These are phyloP conservation scores for Candida taoyuanica DNA, from an alignment of 805 yeast genomes.

Conservation along the genomic window DNA sequence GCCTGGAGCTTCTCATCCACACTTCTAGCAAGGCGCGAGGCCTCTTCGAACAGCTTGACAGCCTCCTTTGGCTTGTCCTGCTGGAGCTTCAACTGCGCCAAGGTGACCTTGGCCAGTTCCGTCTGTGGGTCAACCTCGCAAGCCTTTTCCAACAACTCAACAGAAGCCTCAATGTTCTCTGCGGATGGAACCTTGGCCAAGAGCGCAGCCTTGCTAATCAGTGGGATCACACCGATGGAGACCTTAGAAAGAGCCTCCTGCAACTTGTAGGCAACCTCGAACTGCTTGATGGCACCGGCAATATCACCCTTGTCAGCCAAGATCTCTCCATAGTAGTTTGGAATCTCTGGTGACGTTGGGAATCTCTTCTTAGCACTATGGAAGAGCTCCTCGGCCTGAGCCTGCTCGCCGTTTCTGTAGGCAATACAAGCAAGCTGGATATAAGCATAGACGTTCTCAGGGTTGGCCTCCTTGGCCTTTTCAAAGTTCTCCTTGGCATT, in stretches of 20 bases:
- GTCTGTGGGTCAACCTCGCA: slow-evolving; percentile 79
- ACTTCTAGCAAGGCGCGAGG: slow-evolving; percentile 77
- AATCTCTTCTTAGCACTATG: slow-evolving; percentile 65
- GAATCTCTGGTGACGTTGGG: slow-evolving; percentile 87
- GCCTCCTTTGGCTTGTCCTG: slow-evolving; percentile 81
- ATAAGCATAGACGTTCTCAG: slow-evolving; percentile 74
- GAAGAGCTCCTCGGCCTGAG: slow-evolving; percentile 61
- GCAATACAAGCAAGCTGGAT: slow-evolving; percentile 91
- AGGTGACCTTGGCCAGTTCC: slow-evolving; percentile 84
- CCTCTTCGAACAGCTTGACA: slow-evolving; percentile 72
- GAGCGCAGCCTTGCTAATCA: slow-evolving; percentile 82
- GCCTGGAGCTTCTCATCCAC: slow-evolving; percentile 87
- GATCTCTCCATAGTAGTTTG: slow-evolving; percentile 94
- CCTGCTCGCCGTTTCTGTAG: slow-evolving; percentile 64
- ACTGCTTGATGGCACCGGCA: slow-evolving; percentile 71
- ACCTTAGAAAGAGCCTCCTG: slow-evolving; percentile 66
- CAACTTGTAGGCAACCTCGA: slow-evolving; percentile 78
- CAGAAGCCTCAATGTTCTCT: slow-evolving; percentile 50
- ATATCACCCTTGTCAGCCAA: slow-evolving; percentile 75
- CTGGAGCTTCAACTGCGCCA: slow-evolving; percentile 88
- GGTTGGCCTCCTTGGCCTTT: slow-evolving; percentile 70
- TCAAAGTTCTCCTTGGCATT: slow-evolving; percentile 72
- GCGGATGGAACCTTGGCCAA: slow-evolving; percentile 48
- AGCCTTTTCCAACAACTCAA: slow-evolving; percentile 66
- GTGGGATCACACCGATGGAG: slow-evolving; percentile 83